Evolutionary conservation across 257 asterid species (phyloP).

Genomic region (Craterostigma plantagineum): DNA sequence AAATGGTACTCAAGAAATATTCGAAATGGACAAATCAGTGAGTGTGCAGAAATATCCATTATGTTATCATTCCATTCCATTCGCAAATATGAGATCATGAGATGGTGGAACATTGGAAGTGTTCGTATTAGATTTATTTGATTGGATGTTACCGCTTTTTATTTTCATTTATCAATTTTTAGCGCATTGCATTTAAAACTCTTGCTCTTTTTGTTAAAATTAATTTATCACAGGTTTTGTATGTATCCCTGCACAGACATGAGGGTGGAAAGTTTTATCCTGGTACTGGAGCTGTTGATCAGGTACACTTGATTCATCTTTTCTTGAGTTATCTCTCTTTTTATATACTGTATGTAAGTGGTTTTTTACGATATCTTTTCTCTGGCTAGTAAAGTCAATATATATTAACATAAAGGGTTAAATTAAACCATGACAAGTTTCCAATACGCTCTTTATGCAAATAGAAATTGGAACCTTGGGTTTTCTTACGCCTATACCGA

Average conservation of each 20-base stretch:
- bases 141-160: not conserved
- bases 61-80: conserved; percentile 5
- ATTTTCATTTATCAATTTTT: no score
- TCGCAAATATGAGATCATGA: not conserved
- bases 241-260: conserved; percentile 86
- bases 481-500: no score
- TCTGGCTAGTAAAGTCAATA: not conserved
- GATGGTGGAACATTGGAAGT: not conserved
- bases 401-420: no score
- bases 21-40: conserved; percentile 74
- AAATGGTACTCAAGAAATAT: conserved; percentile 97
- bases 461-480: no score
- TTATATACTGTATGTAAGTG: no score
- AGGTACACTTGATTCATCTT: conserved; percentile 39
- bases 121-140: conserved; percentile 1
- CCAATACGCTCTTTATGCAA: not conserved
- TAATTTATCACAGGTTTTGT: conserved; percentile 58
- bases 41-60: conserved; percentile 12
- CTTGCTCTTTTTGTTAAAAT: not conserved
- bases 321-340: not conserved
- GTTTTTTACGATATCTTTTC: not conserved
- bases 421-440: no score
- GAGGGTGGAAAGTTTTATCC: conserved; percentile 94
- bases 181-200: not conserved
- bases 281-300: conserved; percentile 92